Conservation (phyloP, 176 grass and related monocot genomes). For the Themeda triandra region DNA sequence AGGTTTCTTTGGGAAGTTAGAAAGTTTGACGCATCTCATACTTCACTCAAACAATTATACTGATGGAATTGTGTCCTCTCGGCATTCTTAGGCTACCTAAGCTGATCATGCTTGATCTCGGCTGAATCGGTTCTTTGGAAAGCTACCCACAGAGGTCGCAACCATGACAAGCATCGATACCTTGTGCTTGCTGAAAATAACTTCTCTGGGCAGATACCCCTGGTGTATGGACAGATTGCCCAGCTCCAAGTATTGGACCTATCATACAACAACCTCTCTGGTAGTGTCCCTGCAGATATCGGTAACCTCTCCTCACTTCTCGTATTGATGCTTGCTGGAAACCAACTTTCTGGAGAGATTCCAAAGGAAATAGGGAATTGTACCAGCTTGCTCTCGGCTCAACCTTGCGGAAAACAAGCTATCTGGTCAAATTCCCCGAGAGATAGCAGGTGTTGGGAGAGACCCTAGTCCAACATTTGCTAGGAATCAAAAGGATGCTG, state of each 20-base stretch:
- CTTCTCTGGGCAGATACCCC: too few relatives aligned
- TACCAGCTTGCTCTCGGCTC: constrained; percentile 57
- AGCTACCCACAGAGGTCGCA: constrained; percentile 31
- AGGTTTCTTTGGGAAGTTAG: constrained; percentile 39
- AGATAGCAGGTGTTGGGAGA: constrained; percentile 36
- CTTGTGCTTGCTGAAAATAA: constrained; percentile 40
- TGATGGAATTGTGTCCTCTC: constrained; percentile 37
- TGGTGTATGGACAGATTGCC: constrained; percentile 17
- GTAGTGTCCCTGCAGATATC: not conserved
- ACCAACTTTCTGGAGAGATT: constrained; percentile 43
- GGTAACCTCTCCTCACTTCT: constrained; percentile 29
- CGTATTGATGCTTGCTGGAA: constrained; percentile 49
- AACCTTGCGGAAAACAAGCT: constrained; percentile 45
- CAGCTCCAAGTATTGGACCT: constrained; percentile 47
- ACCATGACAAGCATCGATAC: constrained; percentile 34
- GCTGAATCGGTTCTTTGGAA: constrained; percentile 46
- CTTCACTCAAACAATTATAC: constrained; percentile 46
- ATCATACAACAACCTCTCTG: not conserved
- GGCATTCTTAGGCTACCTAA: constrained; percentile 37
- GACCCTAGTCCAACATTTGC: constrained; percentile 46
- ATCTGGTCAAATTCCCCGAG: constrained; percentile 29
- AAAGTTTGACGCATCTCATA: constrained; percentile 8
- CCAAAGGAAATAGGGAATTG: constrained; percentile 57
- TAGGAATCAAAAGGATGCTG: constrained; percentile 10
- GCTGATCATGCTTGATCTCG: constrained; percentile 47